Evolutionary conservation across 306 rosid species (phyloP).

Genomic region (Castanopsis chinensis): DNA sequence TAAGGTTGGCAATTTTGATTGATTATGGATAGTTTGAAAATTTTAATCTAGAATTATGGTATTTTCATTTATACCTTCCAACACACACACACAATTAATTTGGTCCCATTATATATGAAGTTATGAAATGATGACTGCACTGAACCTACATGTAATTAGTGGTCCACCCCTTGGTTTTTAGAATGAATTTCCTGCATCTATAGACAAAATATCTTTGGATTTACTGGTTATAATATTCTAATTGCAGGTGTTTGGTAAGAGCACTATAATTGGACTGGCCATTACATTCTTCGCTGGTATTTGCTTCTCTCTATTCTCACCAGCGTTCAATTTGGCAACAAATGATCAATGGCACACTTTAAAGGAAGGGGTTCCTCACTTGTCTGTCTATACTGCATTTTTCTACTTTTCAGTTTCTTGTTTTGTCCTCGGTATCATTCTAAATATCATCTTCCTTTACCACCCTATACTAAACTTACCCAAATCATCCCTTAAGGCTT

Average conservation of each 20-base stretch:
- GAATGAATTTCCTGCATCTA: background rate
- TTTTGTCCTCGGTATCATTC: constrained; percentile 59
- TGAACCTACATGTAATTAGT: background rate
- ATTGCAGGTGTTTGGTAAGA: constrained; percentile 76
- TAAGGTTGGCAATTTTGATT: constrained; percentile 45
- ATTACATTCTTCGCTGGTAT: constrained; percentile 75
- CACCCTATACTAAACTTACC: constrained; percentile 68
- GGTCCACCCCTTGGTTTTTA: background rate
- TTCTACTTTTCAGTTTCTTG: constrained; percentile 84
- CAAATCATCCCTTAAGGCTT: constrained; percentile 70
- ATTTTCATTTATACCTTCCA: background rate
- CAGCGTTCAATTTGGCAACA: constrained; percentile 91
- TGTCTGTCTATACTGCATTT: constrained; percentile 79
- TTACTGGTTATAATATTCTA: background rate
- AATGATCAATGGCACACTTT: constrained; percentile 90
- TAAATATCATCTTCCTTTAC: constrained; percentile 76
- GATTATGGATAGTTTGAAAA: no score
- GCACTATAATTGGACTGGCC: constrained; percentile 58
- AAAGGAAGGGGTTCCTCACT: constrained; percentile 68
- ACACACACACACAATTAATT: background rate
- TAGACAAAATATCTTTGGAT: background rate
- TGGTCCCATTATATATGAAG: background rate
- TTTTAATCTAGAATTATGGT: background rate
- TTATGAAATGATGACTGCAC: background rate
- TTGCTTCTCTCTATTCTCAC: constrained; percentile 87